Conservation (phyloP, 176 grass and related monocot species). For the barley (Hordeum vulgare) region MorexV3_pseudomolecules_assembly NC_058519.1:40894601-40895100, state of each 20-base stretch:
- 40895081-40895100: too few species aligned
- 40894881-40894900: neutral
- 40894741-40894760: neutral
- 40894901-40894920: neutral
- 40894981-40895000: neutral
- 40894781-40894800: neutral
- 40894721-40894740: neutral
- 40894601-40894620: neutral
- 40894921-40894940: neutral
- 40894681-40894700: too few species aligned
- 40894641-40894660: neutral
- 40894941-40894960: neutral
- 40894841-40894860: constrained; percentile 20
- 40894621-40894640: neutral
- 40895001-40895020: neutral
- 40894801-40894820: neutral
- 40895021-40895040: neutral
- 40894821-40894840: neutral
- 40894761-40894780: neutral
- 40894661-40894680: neutral
- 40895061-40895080: too few species aligned
- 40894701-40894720: too few species aligned
- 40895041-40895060: too few species aligned
- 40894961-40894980: neutral
- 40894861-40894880: constrained; percentile 1